phyloP scores from a whole-genome alignment of 306 rosid genomes.

The Quercus wislizeni region DNA sequence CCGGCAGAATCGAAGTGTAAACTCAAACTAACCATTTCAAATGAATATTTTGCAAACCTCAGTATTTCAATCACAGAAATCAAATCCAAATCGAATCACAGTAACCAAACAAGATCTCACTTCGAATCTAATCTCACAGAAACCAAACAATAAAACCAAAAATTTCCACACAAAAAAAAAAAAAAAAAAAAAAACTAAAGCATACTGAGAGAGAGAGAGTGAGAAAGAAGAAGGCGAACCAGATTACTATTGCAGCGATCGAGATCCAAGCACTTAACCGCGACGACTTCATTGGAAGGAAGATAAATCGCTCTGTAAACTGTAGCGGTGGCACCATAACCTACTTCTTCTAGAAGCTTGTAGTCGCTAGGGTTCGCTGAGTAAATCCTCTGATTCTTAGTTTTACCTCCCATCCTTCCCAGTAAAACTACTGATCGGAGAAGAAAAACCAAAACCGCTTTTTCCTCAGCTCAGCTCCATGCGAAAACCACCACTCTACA shows the following conservation, averaged over 20 bases:
- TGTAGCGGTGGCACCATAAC: slow-evolving; percentile 96
- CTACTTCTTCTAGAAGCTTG: slow-evolving; percentile 92
- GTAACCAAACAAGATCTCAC: not conserved
- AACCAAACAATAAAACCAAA: not conserved
- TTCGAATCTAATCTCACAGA: not conserved
- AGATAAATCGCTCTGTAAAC: slow-evolving; percentile 81
- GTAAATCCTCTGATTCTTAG: slow-evolving; percentile 33
- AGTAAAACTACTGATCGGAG: not conserved
- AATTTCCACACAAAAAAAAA: not conserved
- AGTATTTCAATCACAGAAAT: not conserved
- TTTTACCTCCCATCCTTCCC: slow-evolving; percentile 53
- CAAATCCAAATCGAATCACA: slow-evolving; percentile 10
- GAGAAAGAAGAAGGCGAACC: slow-evolving; percentile 30
- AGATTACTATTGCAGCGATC: slow-evolving; percentile 92
- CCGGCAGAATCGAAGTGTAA: not conserved
- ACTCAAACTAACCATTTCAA: slow-evolving; percentile 1
- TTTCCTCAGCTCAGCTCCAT: no score
- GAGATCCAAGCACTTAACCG: slow-evolving; percentile 94
- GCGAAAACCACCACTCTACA: not conserved
- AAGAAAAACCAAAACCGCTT: not conserved
- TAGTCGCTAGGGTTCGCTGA: slow-evolving; percentile 64
- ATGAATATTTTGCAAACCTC: not conserved
- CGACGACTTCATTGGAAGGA: slow-evolving; percentile 81
- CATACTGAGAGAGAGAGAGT: not conserved
- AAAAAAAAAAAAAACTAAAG: not conserved